Base-by-base conservation (phyloP, 1,139 yeast species). In the Spathaspora jeffriesii region DNA sequence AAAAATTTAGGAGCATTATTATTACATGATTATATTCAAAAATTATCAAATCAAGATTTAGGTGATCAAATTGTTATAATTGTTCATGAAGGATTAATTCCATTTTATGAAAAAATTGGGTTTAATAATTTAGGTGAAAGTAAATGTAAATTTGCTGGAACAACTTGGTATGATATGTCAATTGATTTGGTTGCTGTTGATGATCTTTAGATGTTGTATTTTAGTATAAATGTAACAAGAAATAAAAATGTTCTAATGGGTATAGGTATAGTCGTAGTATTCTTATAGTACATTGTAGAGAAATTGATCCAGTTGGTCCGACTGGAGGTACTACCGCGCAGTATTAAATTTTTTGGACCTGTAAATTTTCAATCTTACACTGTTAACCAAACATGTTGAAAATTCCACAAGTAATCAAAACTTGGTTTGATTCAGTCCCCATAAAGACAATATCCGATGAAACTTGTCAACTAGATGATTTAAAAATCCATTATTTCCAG, bases 21-120 rank as follows among this genome's bases (percentile, higher is more conserved):
- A 61, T 68, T 92, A 61, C 91, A 88, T 57, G 99, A 93, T 68
- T 93, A 89, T 68, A 81, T 92, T 53, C 97, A 93, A 67, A 89
- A 92, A 59, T 73, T 93, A 65, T 82, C 91, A 40, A 90, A 91
- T 63, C 96, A 90, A 62, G 90, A 85, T 57, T 83, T 90, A 54
- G 97, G 96, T 45, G 89, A 85, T 55, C 79, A 82, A 58, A 83
- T 93, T 46, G 80, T 85, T 5, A 73, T 93, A 42, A 78, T 92
- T 52, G 88, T 91, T 30, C 91, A 88, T 61, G 80, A 82, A 46
- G 72, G 76, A 11, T 73, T 90, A 61, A 69, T 85, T 15, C 85
- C 88, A 22, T 91, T 91, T 64, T 92, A 92, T 67, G 84, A 83
- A 58, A 80, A 86, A 56, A 76, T 89, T 43, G 97, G 96, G 0